Evolutionary conservation across 2,329 filamentous ascomycete genomes (phyloP).

Genomic region (Davidsoniella eucalypti): DNA sequence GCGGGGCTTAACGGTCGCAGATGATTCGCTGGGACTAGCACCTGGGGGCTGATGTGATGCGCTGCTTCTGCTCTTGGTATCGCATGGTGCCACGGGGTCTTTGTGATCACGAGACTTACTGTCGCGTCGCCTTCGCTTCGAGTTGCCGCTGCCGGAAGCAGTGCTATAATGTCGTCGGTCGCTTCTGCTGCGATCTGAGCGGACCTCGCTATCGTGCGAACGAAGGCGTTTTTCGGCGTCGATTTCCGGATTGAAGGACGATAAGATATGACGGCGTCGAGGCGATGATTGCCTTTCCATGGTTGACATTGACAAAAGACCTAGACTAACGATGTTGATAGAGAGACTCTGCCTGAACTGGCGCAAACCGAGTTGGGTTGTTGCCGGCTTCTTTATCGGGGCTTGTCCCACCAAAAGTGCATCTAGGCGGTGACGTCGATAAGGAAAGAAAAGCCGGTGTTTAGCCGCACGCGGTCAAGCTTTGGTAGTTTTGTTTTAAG

Average conservation of each 20-base stretch:
- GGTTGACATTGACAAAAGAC: not conserved
- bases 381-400: not conserved
- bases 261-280: conserved; percentile 31
- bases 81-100: no score
- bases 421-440: conserved; percentile 1
- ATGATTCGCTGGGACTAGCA: not conserved
- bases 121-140: no score
- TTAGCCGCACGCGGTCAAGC: not conserved
- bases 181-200: not conserved
- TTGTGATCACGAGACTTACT: no score
- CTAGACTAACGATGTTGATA: not conserved
- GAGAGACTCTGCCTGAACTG: not conserved
- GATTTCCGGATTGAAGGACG: conserved; percentile 28
- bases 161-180: not conserved
- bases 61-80: no score
- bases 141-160: no score
- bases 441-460: not conserved
- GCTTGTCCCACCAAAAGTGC: no score
- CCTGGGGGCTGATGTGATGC: not conserved
- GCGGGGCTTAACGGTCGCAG: not conserved
- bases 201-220: not conserved
- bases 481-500: no score
- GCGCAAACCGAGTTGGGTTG: not conserved
- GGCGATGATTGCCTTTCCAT: conserved; percentile 18
- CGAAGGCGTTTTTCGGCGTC: conserved; percentile 4